A percentile compares a stretch with the other conserved stretches of the same genome.
Conservation (phyloP, 148 eudicot genomes). For the Pouteria glomerata region DNA sequence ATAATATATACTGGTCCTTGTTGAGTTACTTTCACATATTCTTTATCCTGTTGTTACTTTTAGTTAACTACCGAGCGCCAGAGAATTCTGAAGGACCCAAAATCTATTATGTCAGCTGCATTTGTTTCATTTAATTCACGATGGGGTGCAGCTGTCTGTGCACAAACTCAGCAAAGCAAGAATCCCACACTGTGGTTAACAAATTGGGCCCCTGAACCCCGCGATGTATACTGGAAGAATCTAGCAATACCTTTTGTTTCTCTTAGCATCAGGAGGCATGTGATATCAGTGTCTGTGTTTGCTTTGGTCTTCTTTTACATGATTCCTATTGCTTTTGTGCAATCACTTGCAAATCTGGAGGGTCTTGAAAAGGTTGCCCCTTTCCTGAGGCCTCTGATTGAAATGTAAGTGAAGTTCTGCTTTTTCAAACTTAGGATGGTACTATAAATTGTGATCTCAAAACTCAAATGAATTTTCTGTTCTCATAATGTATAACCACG, state of each 20-base stretch:
- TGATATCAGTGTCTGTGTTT: slow-evolving; percentile 64
- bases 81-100: slow-evolving; percentile 66
- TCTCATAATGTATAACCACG: too few relatives aligned
- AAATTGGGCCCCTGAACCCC: slow-evolving; percentile 98
- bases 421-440: not conserved
- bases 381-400: slow-evolving; percentile 70
- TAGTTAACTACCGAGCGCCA: slow-evolving; percentile 84
- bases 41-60: not conserved
- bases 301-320: slow-evolving; percentile 89
- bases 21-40: too few relatives aligned
- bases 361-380: slow-evolving; percentile 85
- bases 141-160: slow-evolving; percentile 98
- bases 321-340: slow-evolving; percentile 97
- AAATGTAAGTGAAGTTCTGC: slow-evolving; percentile 50
- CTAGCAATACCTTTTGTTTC: slow-evolving; percentile 82
- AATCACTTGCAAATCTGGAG: slow-evolving; percentile 96
- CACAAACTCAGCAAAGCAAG: slow-evolving; percentile 88
- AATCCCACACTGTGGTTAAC: slow-evolving; percentile 88
- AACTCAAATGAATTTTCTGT: too few relatives aligned
- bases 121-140: slow-evolving; percentile 96
- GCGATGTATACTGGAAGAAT: slow-evolving; percentile 89
- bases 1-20: too few relatives aligned
- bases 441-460: not conserved
- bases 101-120: slow-evolving; percentile 59
- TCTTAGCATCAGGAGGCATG: slow-evolving; percentile 61